Evolutionary conservation across 2,329 filamentous ascomycete species (phyloP), one percentile per base, ranked within the genome.

Genomic region (Albophoma yamanashiensis): DNA sequence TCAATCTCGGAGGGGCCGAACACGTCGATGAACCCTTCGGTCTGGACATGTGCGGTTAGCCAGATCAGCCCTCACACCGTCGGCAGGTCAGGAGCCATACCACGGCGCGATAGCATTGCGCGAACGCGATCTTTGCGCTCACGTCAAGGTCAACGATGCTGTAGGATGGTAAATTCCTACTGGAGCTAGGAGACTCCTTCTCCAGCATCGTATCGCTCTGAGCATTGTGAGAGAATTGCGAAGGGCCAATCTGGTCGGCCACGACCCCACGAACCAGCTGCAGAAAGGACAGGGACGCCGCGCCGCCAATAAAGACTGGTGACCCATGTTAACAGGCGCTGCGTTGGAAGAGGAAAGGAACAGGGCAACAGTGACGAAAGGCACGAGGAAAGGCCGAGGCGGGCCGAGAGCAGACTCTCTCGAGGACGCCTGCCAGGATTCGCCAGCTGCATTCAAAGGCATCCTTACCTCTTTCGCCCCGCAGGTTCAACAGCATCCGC

Each of bases 151-250:
- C 64, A 12, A 55, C 22, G 3, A 63, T 3, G 17, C 17, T 53
- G 0, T 60, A 56, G 6, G 56, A 34, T 25, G 60, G 59, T 0
- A 53, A 36, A 42, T 55, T 62, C 22, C 59, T 61, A 20, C 38
- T 56, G 20, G 34, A 60, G 8, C 39, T 60, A 22, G 67, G 62
- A 5, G 64, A 61, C 55, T 79, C 75, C 20, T 74, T 76, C 65
- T 84, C 81, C 0, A 83, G 76, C 78, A 83, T 82, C 42, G 74
- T 76, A 58, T 82, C 77, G n/a, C 74, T 76, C 47, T 75, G 75
- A 25, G 76, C 72, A 64, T 76, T 78, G 59, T 82, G 75, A 0
- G 81, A 81, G 65, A 83, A 84, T 20, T 76, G 74, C 0, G 80
- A 82, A 1, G 80, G 79, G 0, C 81, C 81, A 59, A 82, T 80